Evolutionary conservation across 768 basidiomycete genomes (phyloP), one percentile per base, ranked within the genome.

Genomic region (Russula foetens): DNA sequence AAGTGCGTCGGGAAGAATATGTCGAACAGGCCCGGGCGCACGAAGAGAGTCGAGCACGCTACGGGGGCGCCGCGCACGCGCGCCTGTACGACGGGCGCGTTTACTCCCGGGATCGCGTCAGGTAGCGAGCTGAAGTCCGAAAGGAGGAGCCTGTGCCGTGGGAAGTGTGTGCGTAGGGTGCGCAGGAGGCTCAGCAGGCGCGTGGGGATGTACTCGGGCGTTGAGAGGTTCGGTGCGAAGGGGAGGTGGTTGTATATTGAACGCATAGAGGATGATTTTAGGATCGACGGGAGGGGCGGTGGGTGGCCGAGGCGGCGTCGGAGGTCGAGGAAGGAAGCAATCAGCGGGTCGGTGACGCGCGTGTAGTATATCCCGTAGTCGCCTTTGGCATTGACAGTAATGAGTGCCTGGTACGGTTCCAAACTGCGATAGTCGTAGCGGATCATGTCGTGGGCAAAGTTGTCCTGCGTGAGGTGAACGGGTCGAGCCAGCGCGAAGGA

Each of bases 1-100:
- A 98, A 98, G 70, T 91, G 77, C 14, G 96, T 98, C 11, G 97
- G 97, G 76, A 99, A 99, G 77, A 99, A 92, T 62, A 98, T 98
- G 72, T 99, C 97, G 72, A 99, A 99, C 75, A 86, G 95, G 8
- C 97, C 97, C 69, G 90, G 96, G 67, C 85, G 86, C 60, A 99
- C 97, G 67, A 96, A 84, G 58, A 97, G 80, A 15, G 91, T 98
- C 63, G 85, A 79, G 68, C 92, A 94, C 4, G 97, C 90, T 2
- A 98, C 87, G 68, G 90, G 94, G 49, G 81, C 81, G 61, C 88
- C 88, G 47, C 82, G 84, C 70, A 89, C 86, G 53, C 92, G 83
- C 26, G 97, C 98, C 75, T 99, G 97, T 24, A 98, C 97, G 24
- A 98, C 97, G 12, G 97, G 97, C 5, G 89, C 90, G 66, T 80